A percentile compares a stretch with the other conserved stretches of the same genome.
phyloP scores from a whole-genome alignment of 495 filamentous ascomycete genomes.

The Lophiotrema nucula region DNA sequence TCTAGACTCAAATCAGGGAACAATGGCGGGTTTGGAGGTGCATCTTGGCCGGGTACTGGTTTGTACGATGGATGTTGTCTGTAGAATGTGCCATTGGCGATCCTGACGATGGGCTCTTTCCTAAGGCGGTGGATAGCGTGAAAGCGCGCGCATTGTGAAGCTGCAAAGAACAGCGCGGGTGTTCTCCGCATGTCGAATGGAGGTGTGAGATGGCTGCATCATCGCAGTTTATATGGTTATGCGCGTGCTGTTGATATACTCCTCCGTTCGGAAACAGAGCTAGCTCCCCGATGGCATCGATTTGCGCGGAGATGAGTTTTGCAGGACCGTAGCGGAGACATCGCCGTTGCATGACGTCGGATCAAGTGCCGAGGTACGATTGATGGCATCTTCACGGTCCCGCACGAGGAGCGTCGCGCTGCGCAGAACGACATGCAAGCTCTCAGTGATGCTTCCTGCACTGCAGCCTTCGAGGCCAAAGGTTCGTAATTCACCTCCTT shows the following conservation, averaged over 20 bases:
- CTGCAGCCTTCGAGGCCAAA: slow-evolving; percentile 40
- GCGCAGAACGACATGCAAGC: slow-evolving; percentile 1
- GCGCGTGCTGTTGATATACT: no score
- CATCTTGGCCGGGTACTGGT: slow-evolving; percentile 35
- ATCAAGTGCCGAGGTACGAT: slow-evolving; percentile 12
- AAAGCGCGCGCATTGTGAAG: slow-evolving; percentile 12
- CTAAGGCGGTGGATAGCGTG: not conserved
- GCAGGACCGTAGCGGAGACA: no score
- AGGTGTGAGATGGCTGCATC: no score
- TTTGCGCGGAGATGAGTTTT: no score
- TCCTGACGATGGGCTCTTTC: slow-evolving; percentile 62
- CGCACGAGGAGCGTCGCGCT: not conserved
- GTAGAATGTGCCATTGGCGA: slow-evolving; percentile 78
- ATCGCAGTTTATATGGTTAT: no score
- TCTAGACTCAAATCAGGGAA: slow-evolving; percentile 67
- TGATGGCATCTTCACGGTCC: slow-evolving; percentile 1
- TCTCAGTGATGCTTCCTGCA: slow-evolving; percentile 36
- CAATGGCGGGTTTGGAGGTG: slow-evolving; percentile 56
- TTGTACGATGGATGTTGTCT: slow-evolving; percentile 63
- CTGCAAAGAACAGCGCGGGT: slow-evolving; percentile 18
- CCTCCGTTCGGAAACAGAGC: no score
- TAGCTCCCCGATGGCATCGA: no score
- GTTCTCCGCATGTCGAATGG: slow-evolving; percentile 37
- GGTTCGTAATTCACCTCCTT: slow-evolving; percentile 15
- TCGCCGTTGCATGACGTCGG: no score